A percentile compares a stretch with the other conserved stretches of the same genome.
Conservation (phyloP, 2,329 filamentous ascomycete genomes). For the Rutstroemia sydowiana region DNA sequence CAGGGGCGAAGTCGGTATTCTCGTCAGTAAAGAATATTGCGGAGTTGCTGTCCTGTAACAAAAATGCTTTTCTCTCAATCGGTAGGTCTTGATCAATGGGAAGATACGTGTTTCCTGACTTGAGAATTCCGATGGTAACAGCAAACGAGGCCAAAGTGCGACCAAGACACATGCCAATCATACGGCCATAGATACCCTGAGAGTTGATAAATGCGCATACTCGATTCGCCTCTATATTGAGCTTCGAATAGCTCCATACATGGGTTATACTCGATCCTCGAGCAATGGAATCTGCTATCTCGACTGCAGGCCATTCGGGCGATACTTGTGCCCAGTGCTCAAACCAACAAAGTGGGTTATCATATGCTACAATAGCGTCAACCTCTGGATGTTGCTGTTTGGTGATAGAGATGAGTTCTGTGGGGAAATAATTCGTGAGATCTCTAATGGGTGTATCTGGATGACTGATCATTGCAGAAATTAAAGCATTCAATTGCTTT, state of each 20-base stretch:
- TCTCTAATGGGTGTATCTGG: neutral
- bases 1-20: neutral
- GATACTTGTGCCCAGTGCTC: neutral
- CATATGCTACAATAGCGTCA: neutral
- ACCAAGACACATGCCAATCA: conserved; percentile 2
- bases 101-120: conserved; percentile 5
- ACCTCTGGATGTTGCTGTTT: neutral
- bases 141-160: neutral
- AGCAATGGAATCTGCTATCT: neutral
- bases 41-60: neutral
- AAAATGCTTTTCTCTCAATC: neutral
- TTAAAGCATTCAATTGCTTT: neutral
- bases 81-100: neutral
- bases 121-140: conserved; percentile 1
- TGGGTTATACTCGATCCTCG: neutral
- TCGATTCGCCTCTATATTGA: neutral
- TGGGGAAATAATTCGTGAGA: neutral
- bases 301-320: neutral
- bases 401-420: neutral
- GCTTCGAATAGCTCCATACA: neutral
- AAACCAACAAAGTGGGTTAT: conserved; percentile 5
- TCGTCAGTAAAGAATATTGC: neutral
- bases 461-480: neutral
- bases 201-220: neutral
- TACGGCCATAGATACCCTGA: neutral